These are phyloP conservation scores for Eucalyptus virginea DNA, from an alignment of 345 rosid genomes.

Conservation along the genomic window DNA sequence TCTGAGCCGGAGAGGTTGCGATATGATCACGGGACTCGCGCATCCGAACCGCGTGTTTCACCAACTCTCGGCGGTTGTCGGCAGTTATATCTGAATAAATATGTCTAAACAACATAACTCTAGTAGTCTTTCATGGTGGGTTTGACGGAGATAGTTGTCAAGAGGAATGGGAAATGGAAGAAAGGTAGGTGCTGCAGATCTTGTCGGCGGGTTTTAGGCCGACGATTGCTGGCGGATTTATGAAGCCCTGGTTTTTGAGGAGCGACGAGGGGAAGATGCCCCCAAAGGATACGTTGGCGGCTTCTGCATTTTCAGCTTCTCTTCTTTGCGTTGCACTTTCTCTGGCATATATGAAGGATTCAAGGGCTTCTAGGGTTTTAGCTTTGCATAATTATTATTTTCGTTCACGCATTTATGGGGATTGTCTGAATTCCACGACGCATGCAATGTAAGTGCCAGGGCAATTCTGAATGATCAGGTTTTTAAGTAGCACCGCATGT, in stretches of 20 bases:
- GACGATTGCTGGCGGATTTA: conserved; percentile 29
- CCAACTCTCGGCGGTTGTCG: not conserved
- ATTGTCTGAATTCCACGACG: not conserved
- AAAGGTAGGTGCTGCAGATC: too few species aligned
- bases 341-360: not conserved
- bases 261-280: conserved; percentile 15
- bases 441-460: not conserved
- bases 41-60: not conserved
- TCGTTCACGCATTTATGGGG: not conserved
- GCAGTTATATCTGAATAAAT: not conserved
- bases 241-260: conserved; percentile 17
- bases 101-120: not conserved
- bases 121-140: not conserved
- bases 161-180: too few species aligned
- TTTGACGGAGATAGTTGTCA: too few species aligned
- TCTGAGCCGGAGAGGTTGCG: not conserved
- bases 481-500: too few species aligned
- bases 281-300: not conserved
- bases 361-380: not conserved
- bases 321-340: not conserved
- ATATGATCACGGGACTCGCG: not conserved
- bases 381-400: not conserved
- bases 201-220: too few species aligned
- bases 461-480: not conserved
- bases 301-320: conserved; percentile 11